phyloP scores from a whole-genome alignment of 768 basidiomycete genomes.

The Calocybe cyanea region DNA sequence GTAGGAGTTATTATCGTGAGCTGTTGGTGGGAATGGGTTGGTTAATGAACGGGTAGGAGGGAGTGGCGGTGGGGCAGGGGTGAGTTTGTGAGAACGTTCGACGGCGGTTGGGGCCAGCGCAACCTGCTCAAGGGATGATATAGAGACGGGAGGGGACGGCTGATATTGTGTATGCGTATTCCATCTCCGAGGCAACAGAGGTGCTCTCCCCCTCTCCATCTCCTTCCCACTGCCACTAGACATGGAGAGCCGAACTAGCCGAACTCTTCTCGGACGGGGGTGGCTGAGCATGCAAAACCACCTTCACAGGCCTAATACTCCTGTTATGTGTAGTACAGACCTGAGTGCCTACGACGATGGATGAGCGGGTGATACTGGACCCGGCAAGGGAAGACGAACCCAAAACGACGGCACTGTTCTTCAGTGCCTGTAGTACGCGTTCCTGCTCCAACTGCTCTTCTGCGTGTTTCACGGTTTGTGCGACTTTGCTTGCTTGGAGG shows the following conservation, averaged over 20 bases:
- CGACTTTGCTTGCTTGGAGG: conserved; percentile 64
- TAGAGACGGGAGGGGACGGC: conserved; percentile 38
- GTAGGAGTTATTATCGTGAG: conserved; percentile 11
- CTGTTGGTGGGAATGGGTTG: conserved; percentile 9
- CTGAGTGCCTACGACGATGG: conserved; percentile 30
- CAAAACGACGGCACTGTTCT: conserved; percentile 46
- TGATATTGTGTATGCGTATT: conserved; percentile 18
- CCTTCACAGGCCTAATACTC: too few relatives aligned
- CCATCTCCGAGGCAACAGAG: conserved; percentile 30
- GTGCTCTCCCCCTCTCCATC: conserved; percentile 5
- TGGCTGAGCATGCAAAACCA: too few relatives aligned
- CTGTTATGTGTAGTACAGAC: conserved; percentile 21
- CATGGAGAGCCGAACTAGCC: background rate
- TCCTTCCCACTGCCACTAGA: conserved; percentile 6
- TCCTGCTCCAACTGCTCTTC: conserved; percentile 70
- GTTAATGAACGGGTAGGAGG: conserved; percentile 1
- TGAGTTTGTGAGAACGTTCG: background rate
- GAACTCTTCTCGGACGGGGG: too few relatives aligned
- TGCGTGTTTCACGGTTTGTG: conserved; percentile 63
- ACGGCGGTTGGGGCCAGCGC: conserved; percentile 29
- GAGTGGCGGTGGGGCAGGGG: conserved; percentile 4
- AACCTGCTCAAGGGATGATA: conserved; percentile 44
- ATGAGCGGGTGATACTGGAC: conserved; percentile 28
- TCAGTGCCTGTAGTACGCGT: conserved; percentile 66
- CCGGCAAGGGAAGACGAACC: conserved; percentile 29